These are phyloP conservation scores for Candida xyloterini DNA, from an alignment of 805 yeast genomes.

Conservation along the genomic window DNA sequence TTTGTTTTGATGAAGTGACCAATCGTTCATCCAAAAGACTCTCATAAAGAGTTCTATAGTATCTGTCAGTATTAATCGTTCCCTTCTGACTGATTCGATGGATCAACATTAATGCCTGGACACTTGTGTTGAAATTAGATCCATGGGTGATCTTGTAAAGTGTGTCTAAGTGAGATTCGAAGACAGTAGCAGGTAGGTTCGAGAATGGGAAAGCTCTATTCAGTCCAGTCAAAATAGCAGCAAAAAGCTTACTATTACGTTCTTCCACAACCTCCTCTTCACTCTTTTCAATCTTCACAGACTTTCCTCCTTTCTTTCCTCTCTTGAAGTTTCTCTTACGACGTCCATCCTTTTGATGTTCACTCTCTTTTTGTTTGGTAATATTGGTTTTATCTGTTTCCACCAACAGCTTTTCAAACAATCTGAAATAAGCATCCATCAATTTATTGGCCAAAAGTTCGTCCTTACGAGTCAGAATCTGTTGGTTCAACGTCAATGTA, in stretches of 20 bases:
- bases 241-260: constrained; percentile 76
- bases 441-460: constrained; percentile 77
- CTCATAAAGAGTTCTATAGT: constrained; percentile 85
- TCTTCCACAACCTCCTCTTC: constrained; percentile 70
- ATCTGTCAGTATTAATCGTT: constrained; percentile 51
- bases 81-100: constrained; percentile 54
- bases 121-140: constrained; percentile 88
- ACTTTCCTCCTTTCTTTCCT: constrained; percentile 86
- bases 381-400: constrained; percentile 55
- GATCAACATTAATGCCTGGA: constrained; percentile 85
- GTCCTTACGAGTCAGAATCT: constrained; percentile 78
- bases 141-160: constrained; percentile 90
- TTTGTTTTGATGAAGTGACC: constrained; percentile 85
- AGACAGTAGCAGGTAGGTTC: constrained; percentile 64
- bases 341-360: constrained; percentile 56
- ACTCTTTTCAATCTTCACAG: constrained; percentile 63
- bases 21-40: constrained; percentile 82
- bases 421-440: constrained; percentile 77
- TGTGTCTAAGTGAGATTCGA: constrained; percentile 75
- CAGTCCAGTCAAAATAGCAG: constrained; percentile 90
- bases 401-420: constrained; percentile 78
- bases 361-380: constrained; percentile 37
- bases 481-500: constrained; percentile 85
- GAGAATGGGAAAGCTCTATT: constrained; percentile 96
- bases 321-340: constrained; percentile 72